Percentiles rank a stretch among this genome's conserved stretches.
Evolutionary conservation across 1,284 basidiomycete genomes (phyloP).

Genomic region (Malassezia sympodialis): DNA sequence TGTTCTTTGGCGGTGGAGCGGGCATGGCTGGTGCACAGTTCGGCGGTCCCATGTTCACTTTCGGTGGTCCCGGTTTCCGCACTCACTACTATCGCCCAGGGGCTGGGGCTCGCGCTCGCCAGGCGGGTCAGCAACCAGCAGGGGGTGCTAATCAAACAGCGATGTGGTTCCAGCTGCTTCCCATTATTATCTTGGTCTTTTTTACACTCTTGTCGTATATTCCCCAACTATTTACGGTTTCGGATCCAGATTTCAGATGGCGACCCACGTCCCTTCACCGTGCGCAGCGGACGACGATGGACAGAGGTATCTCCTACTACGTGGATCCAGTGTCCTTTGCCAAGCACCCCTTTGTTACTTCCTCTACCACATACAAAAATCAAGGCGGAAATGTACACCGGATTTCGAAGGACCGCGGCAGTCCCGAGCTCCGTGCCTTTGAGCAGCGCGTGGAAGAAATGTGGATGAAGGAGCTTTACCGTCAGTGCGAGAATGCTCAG

Average conservation of each 20-base stretch:
- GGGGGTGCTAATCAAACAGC: slow-evolving; percentile 55
- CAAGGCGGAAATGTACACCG: slow-evolving; percentile 11
- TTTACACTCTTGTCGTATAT: slow-evolving; percentile 70
- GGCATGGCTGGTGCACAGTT: slow-evolving; percentile 32
- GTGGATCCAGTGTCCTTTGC: slow-evolving; percentile 72
- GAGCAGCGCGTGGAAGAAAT: slow-evolving; percentile 14
- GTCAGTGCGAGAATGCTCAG: slow-evolving; percentile 16
- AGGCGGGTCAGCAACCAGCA: slow-evolving; percentile 35
- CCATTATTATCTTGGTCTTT: slow-evolving; percentile 53
- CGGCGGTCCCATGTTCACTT: slow-evolving; percentile 31
- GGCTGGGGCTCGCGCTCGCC: slow-evolving; percentile 10
- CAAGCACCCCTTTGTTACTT: slow-evolving; percentile 56
- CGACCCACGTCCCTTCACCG: slow-evolving; percentile 46
- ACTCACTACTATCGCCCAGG: slow-evolving; percentile 27
- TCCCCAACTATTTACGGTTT: slow-evolving; percentile 60
- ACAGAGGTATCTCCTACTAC: slow-evolving; percentile 68
- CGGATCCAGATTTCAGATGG: slow-evolving; percentile 75
- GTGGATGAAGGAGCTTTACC: slow-evolving; percentile 19
- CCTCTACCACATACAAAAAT: slow-evolving; percentile 22
- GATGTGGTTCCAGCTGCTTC: slow-evolving; percentile 69
- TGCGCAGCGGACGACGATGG: slow-evolving; percentile 53
- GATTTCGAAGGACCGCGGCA: slow-evolving; percentile 25
- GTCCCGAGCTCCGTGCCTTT: slow-evolving; percentile 21
- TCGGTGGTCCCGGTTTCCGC: slow-evolving; percentile 36
- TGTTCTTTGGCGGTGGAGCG: slow-evolving; percentile 80